These are phyloP conservation scores for Cymbopogon citratus DNA, from an alignment of 176 grass and related monocot species.

Conservation along the genomic window DNA sequence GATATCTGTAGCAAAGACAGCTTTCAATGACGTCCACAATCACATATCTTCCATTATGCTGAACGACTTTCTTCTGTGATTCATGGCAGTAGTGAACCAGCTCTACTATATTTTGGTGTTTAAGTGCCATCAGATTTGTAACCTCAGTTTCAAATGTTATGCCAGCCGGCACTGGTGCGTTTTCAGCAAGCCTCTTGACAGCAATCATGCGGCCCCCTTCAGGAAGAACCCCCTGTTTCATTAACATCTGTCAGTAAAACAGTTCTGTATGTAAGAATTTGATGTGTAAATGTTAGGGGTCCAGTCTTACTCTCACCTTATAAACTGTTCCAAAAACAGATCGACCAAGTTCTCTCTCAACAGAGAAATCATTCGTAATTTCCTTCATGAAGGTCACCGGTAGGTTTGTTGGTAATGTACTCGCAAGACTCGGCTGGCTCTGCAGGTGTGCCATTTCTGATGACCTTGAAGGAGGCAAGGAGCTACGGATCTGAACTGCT, in stretches of 20 bases:
- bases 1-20: neutral
- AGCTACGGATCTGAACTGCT: neutral
- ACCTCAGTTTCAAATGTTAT: neutral
- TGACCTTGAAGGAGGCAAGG: neutral
- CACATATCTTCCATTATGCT: constrained; percentile 10
- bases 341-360: neutral
- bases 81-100: neutral
- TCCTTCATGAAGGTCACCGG: neutral
- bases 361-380: neutral
- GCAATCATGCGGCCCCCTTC: neutral
- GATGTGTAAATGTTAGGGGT: no score
- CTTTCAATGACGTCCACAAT: neutral
- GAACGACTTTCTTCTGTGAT: neutral
- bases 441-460: neutral
- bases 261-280: neutral
- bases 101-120: neutral
- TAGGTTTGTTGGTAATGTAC: neutral
- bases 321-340: constrained; percentile 1
- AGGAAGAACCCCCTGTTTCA: neutral
- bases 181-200: neutral
- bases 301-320: neutral
- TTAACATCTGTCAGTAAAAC: neutral
- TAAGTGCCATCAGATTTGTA: neutral
- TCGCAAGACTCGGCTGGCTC: neutral
- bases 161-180: neutral